Evolutionary conservation across 2,329 filamentous ascomycete species (phyloP).

Genomic region (Colletotrichum horii): DNA sequence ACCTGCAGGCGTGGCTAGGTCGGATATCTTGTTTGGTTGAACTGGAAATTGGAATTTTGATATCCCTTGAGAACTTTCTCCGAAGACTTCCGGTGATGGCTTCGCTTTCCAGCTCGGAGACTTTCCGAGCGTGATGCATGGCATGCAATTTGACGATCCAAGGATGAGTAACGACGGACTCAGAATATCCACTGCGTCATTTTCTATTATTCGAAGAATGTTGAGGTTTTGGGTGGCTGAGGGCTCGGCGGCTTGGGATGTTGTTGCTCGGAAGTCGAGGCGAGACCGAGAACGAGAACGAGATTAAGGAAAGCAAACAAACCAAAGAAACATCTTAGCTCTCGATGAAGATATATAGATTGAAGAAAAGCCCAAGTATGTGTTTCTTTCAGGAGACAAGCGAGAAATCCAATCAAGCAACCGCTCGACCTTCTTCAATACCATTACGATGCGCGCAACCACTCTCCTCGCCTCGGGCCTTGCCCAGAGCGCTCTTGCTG

Average conservation of each 20-base stretch:
- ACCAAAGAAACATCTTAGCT: neutral
- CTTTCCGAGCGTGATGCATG: neutral
- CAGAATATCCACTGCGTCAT: neutral
- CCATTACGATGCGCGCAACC: conserved; percentile 27
- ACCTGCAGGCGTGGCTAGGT: neutral
- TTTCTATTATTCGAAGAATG: neutral
- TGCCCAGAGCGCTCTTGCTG: conserved; percentile 41
- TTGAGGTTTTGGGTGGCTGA: neutral
- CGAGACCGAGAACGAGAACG: neutral
- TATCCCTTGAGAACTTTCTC: neutral
- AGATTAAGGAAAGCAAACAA: neutral
- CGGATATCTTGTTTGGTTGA: neutral
- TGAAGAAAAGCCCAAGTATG: neutral
- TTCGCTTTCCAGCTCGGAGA: neutral
- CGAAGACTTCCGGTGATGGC: neutral
- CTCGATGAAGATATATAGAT: neutral
- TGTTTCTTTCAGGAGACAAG: neutral
- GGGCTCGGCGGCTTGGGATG: neutral
- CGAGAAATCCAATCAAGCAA: neutral
- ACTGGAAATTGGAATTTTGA: neutral
- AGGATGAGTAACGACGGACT: neutral
- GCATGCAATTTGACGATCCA: neutral
- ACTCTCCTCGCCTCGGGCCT: conserved; percentile 29
- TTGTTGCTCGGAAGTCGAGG: neutral
- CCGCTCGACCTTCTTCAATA: neutral